phyloP scores from a whole-genome alignment of 1,284 basidiomycete genomes.

The Ustilago curta region DNA sequence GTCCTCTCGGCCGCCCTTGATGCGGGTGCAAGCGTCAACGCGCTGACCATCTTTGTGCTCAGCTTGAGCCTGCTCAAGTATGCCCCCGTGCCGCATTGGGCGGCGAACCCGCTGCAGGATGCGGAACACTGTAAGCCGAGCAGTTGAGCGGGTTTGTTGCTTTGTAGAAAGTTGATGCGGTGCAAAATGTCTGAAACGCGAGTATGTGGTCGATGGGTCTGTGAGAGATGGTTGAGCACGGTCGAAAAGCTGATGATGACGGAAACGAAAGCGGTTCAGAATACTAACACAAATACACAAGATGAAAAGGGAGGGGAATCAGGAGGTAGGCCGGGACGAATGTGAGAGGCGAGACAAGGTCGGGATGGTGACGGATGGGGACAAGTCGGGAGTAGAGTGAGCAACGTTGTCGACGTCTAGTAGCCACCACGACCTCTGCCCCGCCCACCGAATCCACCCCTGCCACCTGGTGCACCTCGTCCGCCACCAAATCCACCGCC shows the following conservation, averaged over 20 bases:
- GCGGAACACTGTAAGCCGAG: slow-evolving; percentile 44
- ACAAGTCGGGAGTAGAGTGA: not conserved
- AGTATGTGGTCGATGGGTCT: not conserved
- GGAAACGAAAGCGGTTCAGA: slow-evolving; percentile 11
- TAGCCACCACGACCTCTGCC: slow-evolving; percentile 60
- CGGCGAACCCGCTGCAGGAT: slow-evolving; percentile 48
- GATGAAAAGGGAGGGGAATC: not conserved
- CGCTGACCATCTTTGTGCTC: slow-evolving; percentile 71
- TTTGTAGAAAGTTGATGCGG: slow-evolving; percentile 12
- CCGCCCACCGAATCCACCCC: slow-evolving; percentile 44
- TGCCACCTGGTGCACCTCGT: slow-evolving; percentile 46
- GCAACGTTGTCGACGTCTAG: slow-evolving; percentile 11
- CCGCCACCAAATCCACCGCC: slow-evolving; percentile 53
- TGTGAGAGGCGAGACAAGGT: not conserved
- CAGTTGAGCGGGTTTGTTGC: not conserved
- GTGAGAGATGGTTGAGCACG: not conserved
- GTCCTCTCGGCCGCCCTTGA: slow-evolving; percentile 71
- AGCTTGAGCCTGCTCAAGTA: slow-evolving; percentile 62
- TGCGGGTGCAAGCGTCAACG: slow-evolving; percentile 71
- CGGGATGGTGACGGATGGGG: not conserved
- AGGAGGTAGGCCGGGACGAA: not conserved
- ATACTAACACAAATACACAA: slow-evolving; percentile 23
- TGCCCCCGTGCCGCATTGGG: slow-evolving; percentile 53
- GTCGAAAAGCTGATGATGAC: not conserved
- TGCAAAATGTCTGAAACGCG: not conserved